Evolutionary conservation across 1,139 yeast genomes (phyloP).

Genomic region (Pichia sp.): DNA sequence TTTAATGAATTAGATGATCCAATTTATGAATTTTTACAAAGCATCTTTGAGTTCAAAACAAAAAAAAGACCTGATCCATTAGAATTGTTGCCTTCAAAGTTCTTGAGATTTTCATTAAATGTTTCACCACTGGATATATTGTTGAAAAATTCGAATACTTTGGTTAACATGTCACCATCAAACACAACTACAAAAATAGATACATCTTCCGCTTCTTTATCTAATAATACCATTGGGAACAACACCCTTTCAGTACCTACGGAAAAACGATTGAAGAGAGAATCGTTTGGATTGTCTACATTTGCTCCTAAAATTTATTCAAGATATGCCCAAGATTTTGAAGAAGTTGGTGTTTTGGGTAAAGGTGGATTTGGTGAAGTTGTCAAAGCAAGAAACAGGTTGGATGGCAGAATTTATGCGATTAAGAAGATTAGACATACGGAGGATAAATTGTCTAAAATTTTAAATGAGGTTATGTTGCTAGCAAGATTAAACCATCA

Average conservation of each 20-base stretch:
- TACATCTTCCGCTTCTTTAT: neutral
- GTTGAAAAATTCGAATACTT: slow-evolving; percentile 5
- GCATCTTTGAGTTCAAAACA: slow-evolving; percentile 59
- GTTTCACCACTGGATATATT: slow-evolving; percentile 21
- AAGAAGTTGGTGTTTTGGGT: slow-evolving; percentile 88
- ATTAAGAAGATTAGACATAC: slow-evolving; percentile 85
- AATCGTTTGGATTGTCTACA: slow-evolving; percentile 24
- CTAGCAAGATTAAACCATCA: slow-evolving; percentile 90
- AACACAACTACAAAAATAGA: neutral
- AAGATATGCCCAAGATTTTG: slow-evolving; percentile 76
- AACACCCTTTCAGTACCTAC: neutral
- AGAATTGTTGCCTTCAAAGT: slow-evolving; percentile 77
- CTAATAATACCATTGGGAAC: neutral
- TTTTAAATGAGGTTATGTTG: slow-evolving; percentile 84
- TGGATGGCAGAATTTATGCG: slow-evolving; percentile 94
- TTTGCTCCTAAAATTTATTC: slow-evolving; percentile 34
- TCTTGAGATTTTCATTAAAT: slow-evolving; percentile 63
- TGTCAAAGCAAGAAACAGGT: slow-evolving; percentile 83
- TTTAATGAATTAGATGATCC: slow-evolving; percentile 41
- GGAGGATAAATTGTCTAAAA: slow-evolving; percentile 68
- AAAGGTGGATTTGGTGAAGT: slow-evolving; percentile 97
- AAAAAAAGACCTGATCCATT: slow-evolving; percentile 75
- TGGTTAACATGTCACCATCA: neutral
- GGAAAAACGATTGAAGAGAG: slow-evolving; percentile 18
- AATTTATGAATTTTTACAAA: slow-evolving; percentile 58